These are phyloP conservation scores for Spathaspora girioi DNA, from an alignment of 805 yeast genomes.

Conservation along the genomic window DNA sequence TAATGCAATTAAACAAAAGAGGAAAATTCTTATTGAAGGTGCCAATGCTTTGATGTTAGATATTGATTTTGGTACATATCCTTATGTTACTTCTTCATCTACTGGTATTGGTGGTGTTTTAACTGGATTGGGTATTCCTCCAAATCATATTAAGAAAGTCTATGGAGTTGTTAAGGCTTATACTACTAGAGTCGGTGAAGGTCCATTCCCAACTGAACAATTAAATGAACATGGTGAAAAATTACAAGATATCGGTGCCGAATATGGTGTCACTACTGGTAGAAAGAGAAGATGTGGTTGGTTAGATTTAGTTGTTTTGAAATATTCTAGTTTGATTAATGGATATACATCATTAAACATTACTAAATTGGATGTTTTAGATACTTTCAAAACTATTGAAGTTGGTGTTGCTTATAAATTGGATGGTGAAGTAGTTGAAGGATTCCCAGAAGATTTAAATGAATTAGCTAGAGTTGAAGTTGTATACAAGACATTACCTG, in stretches of 20 bases:
- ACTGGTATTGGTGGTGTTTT: constrained; percentile 98
- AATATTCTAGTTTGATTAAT: constrained; percentile 85
- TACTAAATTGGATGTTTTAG: constrained; percentile 94
- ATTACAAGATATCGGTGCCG: constrained; percentile 90
- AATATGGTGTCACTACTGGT: constrained; percentile 97
- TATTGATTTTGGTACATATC: constrained; percentile 96
- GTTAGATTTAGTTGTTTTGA: constrained; percentile 93
- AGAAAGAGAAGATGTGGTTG: constrained; percentile 99
- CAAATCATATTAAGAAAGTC: constrained; percentile 70
- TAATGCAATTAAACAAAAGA: constrained; percentile 67
- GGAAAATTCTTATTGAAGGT: constrained; percentile 92
- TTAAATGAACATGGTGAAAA: constrained; percentile 81
- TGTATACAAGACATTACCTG: constrained; percentile 85
- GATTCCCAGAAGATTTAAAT: constrained; percentile 91
- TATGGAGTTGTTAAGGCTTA: constrained; percentile 98
- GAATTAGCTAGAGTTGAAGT: constrained; percentile 87
- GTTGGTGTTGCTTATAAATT: constrained; percentile 81
- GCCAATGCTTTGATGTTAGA: constrained; percentile 98
- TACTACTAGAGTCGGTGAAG: constrained; percentile 98
- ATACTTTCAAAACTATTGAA: constrained; percentile 81
- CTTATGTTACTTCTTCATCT: constrained; percentile 91
- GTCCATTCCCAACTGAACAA: constrained; percentile 99
- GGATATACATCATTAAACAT: constrained; percentile 94
- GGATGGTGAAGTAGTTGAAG: constrained; percentile 68
- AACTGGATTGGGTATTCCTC: constrained; percentile 97